Evolutionary conservation across 2,329 filamentous ascomycete species (phyloP), one percentile per base, ranked within the genome.

Genomic region (Clarireedia monteithiana): DNA sequence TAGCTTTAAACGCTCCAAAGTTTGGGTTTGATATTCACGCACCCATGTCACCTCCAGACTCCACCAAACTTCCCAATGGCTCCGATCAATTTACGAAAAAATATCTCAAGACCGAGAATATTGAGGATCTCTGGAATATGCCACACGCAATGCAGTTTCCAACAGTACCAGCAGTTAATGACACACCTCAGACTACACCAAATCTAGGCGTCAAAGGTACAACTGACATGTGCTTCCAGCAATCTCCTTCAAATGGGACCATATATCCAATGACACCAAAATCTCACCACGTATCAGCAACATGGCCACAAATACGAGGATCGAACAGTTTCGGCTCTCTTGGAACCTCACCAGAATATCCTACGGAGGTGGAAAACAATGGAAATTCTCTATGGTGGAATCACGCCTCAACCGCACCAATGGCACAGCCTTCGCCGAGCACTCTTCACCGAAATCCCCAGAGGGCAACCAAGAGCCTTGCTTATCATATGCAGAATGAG

Each of bases 21-120:
- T 80, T 80, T 64, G 72, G 72, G 58, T 68, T 81, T 45, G 74
- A 76, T 12, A 48, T 67, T 72, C 60, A 70, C 75, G 15, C 69
- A 74, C 55, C 70, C 73, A 55, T 65, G 14, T 76, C 76, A 23
- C 73, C 75, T 44, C 74, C 75, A 48, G 70, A 71, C 56, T 75
- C 75, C 44, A 71, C 72, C 55, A 73, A 71, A 52, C 67, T 72
- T 4, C 64, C 70, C 26, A 57, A 57, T 50, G 49, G 47, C 1
- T 58, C 60, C 2, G 53, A 57, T 23, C n/a, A 50, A 67, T 46
- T 57, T 6, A 51, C 54, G 27, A 52, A 52, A 17, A 38, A 40
- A 24, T 30, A 36, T 20, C 44, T 46, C 4, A 54, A 45, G 39
- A 40, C 39, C 72, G 58, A 69, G 72, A 49, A 69, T 38, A 6